phyloP scores from a whole-genome alignment of 1,139 yeast genomes.

The Casaregolazyma lundiana region DNA sequence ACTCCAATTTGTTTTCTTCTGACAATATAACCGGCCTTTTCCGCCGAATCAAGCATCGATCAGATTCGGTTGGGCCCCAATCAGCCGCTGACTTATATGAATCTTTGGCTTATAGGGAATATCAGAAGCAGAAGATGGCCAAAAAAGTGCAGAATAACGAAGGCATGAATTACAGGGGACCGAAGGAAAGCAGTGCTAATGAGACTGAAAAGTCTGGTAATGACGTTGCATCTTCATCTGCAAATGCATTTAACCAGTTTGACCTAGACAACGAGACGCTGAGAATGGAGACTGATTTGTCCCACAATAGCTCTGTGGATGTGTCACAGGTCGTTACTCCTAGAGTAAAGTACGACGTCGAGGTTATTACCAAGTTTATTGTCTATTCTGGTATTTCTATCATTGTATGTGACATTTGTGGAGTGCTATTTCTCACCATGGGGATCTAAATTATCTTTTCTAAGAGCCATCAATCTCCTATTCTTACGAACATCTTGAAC shows the following conservation, averaged over 20 bases:
- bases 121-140: constrained; percentile 23
- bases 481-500: not conserved
- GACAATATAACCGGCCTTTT: constrained; percentile 31
- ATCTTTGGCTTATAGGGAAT: constrained; percentile 34
- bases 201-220: not conserved
- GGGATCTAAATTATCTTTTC: constrained; percentile 15
- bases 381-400: constrained; percentile 71
- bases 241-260: constrained; percentile 7
- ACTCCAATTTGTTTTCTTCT: constrained; percentile 32
- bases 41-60: constrained; percentile 28
- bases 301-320: constrained; percentile 24
- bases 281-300: constrained; percentile 12
- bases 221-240: constrained; percentile 3
- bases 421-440: constrained; percentile 19
- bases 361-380: constrained; percentile 63
- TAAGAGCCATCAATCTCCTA: not conserved
- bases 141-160: constrained; percentile 10
- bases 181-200: not conserved
- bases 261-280: constrained; percentile 6
- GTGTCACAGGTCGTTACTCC: constrained; percentile 38
- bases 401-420: constrained; percentile 23
- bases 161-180: constrained; percentile 12
- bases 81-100: constrained; percentile 41
- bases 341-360: constrained; percentile 60
- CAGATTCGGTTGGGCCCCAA: constrained; percentile 43